Conservation (phyloP, 192 early-diverging fungal genomes). For the Haplosporangium gracile region DNA sequence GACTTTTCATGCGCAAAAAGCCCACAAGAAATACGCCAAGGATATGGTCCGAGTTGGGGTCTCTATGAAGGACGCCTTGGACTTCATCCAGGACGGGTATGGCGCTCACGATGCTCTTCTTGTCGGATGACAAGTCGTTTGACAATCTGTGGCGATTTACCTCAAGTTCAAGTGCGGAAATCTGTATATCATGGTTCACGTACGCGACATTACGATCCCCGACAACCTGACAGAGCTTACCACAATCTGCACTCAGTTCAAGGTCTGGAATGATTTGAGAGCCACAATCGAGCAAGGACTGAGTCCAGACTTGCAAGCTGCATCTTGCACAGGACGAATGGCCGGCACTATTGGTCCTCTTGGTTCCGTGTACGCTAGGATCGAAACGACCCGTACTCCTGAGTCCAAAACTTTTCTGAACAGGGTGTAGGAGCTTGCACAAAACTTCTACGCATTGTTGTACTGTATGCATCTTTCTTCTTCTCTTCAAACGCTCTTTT, state of each 20-base stretch:
- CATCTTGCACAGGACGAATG: slow-evolving; percentile 17
- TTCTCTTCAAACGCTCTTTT: too few relatives aligned
- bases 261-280: slow-evolving; percentile 30
- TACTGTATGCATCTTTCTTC: too few relatives aligned
- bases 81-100: slow-evolving; percentile 30
- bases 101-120: slow-evolving; percentile 25
- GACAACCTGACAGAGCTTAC: slow-evolving; percentile 24
- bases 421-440: too few relatives aligned
- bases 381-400: too few relatives aligned
- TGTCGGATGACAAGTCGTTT: slow-evolving; percentile 30
- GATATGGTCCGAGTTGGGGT: slow-evolving; percentile 39
- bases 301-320: slow-evolving; percentile 22
- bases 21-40: slow-evolving; percentile 29
- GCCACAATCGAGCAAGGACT: slow-evolving; percentile 23
- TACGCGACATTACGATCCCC: slow-evolving; percentile 11
- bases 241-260: slow-evolving; percentile 12
- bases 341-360: too few relatives aligned
- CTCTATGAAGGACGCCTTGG: slow-evolving; percentile 36
- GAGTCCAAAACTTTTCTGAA: too few relatives aligned
- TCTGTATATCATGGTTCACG: slow-evolving; percentile 23
- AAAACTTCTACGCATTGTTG: too few relatives aligned
- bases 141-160: slow-evolving; percentile 18
- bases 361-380: too few relatives aligned
- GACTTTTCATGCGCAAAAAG: slow-evolving; percentile 13
- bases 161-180: slow-evolving; percentile 15